Evolutionary conservation across 495 filamentous ascomycete species (phyloP).

Genomic region (Staphylotrichum longicolle): DNA sequence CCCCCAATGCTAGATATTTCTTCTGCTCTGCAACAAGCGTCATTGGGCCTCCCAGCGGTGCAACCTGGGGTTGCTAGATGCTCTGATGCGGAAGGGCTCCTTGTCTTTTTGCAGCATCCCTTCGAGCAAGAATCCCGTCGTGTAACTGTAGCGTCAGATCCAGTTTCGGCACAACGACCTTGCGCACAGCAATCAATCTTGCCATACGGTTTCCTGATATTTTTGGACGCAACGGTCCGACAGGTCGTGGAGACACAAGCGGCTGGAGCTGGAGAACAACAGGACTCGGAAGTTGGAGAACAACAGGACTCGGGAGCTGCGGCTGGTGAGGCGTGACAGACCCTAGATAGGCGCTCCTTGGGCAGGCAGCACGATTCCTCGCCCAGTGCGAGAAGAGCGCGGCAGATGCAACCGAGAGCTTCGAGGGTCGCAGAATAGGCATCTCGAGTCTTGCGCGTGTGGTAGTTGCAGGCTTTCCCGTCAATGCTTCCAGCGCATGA

Average conservation of each 20-base stretch:
- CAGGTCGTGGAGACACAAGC: too few species aligned
- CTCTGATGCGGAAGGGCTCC: too few species aligned
- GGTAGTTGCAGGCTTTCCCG: conserved; percentile 33
- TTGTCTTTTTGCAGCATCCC: neutral
- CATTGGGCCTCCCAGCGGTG: neutral
- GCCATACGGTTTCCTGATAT: too few species aligned
- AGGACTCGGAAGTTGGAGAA: too few species aligned
- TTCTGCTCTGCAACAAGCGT: too few species aligned
- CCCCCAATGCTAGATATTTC: neutral
- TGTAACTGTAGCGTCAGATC: neutral
- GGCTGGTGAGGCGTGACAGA: conserved; percentile 27
- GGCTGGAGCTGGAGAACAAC: too few species aligned
- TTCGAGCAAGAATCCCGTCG: neutral
- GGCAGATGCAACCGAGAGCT: conserved; percentile 55
- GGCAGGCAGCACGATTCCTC: conserved; percentile 51
- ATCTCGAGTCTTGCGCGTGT: conserved; percentile 34
- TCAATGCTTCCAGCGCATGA: conserved; percentile 22
- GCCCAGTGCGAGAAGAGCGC: conserved; percentile 51
- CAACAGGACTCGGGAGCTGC: conserved; percentile 2
- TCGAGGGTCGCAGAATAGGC: conserved; percentile 43
- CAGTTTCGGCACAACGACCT: neutral
- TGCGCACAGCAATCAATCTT: too few species aligned
- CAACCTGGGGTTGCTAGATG: too few species aligned
- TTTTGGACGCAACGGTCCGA: neutral
- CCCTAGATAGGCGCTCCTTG: conserved; percentile 26